phyloP scores from a whole-genome alignment of 306 rosid species.

The Psophocarpus tetragonolobus region DNA sequence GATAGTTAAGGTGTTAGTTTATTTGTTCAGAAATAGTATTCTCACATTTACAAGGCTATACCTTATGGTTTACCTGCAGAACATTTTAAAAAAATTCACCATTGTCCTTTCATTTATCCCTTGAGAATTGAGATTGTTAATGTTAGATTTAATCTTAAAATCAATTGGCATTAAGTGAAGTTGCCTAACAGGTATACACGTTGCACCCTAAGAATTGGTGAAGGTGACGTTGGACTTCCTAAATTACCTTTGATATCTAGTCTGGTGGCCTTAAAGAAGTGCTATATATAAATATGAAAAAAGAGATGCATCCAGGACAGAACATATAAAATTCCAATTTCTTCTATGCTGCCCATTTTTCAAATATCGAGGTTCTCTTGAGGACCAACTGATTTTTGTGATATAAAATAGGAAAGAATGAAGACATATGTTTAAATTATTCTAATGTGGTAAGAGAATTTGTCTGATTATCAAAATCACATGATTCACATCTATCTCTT shows the following conservation, averaged over 20 bases:
- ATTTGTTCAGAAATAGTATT: neutral
- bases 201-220: too few species aligned
- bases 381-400: neutral
- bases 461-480: constrained; percentile 13
- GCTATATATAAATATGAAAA: too few species aligned
- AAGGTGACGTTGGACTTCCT: too few species aligned
- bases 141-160: too few species aligned
- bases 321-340: neutral
- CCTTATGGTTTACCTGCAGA: neutral
- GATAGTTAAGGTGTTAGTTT: constrained; percentile 4
- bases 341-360: neutral
- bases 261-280: too few species aligned
- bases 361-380: neutral
- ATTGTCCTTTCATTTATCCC: neutral
- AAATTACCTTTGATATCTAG: too few species aligned
- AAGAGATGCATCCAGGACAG: neutral
- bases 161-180: too few species aligned
- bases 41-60: neutral
- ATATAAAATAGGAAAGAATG: neutral
- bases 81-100: neutral
- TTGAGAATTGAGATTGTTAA: too few species aligned
- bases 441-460: neutral
- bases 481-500: constrained; percentile 7
- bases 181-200: too few species aligned
- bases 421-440: neutral